These are phyloP conservation scores for Pseudonitzschia pungens DNA, from an alignment of 108 stramenopile genomes.

Conservation along the genomic window DNA sequence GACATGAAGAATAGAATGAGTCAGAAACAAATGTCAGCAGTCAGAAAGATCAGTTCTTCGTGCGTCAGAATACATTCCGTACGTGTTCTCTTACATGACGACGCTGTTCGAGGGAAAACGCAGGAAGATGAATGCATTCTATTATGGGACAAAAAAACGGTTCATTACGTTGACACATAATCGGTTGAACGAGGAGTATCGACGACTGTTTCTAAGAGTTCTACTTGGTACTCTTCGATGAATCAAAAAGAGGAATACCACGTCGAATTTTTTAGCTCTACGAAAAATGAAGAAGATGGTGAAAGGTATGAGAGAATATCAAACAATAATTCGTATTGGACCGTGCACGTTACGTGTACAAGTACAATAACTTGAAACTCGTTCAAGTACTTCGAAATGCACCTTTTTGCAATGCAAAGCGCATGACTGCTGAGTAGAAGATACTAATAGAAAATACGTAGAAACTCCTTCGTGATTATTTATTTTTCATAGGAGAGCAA, in stretches of 20 bases:
- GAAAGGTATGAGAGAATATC: no score
- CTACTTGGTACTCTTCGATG: background rate
- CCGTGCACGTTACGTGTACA: no score
- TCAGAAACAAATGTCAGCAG: background rate
- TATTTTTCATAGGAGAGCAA: no score
- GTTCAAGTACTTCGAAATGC: no score
- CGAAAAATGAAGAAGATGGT: background rate
- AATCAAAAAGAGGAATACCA: background rate
- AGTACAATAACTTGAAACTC: no score
- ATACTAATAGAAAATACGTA: no score
- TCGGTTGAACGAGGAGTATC: background rate
- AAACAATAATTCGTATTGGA: no score
- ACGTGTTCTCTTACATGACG: constrained; percentile 4
- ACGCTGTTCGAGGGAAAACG: background rate
- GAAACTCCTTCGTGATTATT: no score
- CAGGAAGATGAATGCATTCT: background rate
- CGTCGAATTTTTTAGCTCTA: background rate
- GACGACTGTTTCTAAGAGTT: background rate
- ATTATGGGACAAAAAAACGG: background rate
- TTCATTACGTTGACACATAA: background rate
- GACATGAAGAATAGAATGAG: constrained; percentile 1
- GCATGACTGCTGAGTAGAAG: no score
- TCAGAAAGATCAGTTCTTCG: constrained; percentile 2
- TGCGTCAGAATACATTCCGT: constrained; percentile 1
- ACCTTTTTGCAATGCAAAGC: no score